These are phyloP conservation scores for Lachancea kluyveri DNA, from an alignment of 805 yeast genomes.

Conservation along the genomic window DNA sequence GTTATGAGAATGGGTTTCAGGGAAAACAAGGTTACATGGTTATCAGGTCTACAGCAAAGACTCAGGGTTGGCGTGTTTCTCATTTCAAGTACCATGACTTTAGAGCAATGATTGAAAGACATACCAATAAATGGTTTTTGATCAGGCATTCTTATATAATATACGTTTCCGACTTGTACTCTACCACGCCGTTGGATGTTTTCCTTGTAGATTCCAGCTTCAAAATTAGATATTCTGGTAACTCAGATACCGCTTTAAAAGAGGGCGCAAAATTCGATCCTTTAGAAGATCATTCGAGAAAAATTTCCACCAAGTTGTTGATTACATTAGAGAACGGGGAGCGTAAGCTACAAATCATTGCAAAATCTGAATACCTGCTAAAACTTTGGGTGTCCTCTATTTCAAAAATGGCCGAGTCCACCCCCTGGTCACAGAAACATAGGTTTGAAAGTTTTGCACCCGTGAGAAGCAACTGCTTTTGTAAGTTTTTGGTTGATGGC, in stretches of 20 bases:
- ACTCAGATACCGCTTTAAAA: slow-evolving; percentile 3
- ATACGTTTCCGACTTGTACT: slow-evolving; percentile 78
- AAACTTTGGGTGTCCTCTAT: slow-evolving; percentile 74
- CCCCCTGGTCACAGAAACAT: slow-evolving; percentile 67
- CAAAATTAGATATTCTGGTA: slow-evolving; percentile 45
- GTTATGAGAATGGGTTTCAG: slow-evolving; percentile 71
- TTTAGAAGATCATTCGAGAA: slow-evolving; percentile 26
- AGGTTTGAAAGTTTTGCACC: slow-evolving; percentile 94
- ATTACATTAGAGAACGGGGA: slow-evolving; percentile 67
- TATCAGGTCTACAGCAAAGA: slow-evolving; percentile 73
- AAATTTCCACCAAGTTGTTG: slow-evolving; percentile 47
- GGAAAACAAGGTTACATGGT: slow-evolving; percentile 88
- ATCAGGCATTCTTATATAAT: slow-evolving; percentile 78
- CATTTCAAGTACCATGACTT: slow-evolving; percentile 76
- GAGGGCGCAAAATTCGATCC: slow-evolving; percentile 16
- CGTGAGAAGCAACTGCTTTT: slow-evolving; percentile 72
- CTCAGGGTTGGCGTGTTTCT: slow-evolving; percentile 95
- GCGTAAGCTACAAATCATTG: slow-evolving; percentile 66
- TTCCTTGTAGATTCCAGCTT: slow-evolving; percentile 81
- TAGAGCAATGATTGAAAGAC: slow-evolving; percentile 83
- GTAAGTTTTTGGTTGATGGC: slow-evolving; percentile 96
- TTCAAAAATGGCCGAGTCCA: slow-evolving; percentile 55
- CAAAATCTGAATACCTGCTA: slow-evolving; percentile 58
- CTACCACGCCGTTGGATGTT: slow-evolving; percentile 86
- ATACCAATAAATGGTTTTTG: slow-evolving; percentile 87